Evolutionary conservation across 2,329 filamentous ascomycete genomes (phyloP), one percentile per base, ranked within the genome.

Genomic region (Colletotrichum tropicale): DNA sequence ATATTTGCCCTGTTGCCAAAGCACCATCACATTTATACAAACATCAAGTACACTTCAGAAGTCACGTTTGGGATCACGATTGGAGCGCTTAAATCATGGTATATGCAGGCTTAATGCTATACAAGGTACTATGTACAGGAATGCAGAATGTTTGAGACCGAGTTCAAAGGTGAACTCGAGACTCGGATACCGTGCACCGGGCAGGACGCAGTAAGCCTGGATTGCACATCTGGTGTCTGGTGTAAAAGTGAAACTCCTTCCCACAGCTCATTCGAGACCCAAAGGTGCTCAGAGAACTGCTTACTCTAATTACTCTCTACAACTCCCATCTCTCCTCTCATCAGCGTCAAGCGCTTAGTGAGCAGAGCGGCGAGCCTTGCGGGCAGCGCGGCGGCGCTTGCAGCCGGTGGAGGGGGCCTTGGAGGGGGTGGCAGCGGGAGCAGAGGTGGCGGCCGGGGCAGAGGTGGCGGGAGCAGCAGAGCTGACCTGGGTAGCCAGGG

Each of bases 351-450:
- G 21, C 21, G 30, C 58, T 74, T 74, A 75, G 70, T 75, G 64
- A 60, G 74, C 74, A 61, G 74, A 75, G 74, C 74, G 74, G 74
- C 74, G 74, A 32, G 68, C 65, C 76, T 77, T 75, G 71, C 56
- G 68, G 34, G 61, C 61, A 66, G 76, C 70, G 70, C 76, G 76
- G 55, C 70, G 68, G 64, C 67, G 65, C 68, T 71, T 74, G 76
- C 74, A 76, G 38, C 64, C 61, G 16, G 76, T 8, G n/a, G 56
- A 55, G 13, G 72, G 72, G 61, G 72, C 28, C 43, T 61, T 65
- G 70, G 77, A 55, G 34, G 77, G 70, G 13, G 76, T 66, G 24
- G 72, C 81, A 32, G 83, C 83, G 12, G 74, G 58, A 12, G 72
- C 55, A 61, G 76, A 43, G 36, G 76, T 48, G 6, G 60, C 71